Evolutionary conservation across 257 asterid species (phyloP), one percentile per base, ranked within the genome.

Genomic region (Solanum virginianum): DNA sequence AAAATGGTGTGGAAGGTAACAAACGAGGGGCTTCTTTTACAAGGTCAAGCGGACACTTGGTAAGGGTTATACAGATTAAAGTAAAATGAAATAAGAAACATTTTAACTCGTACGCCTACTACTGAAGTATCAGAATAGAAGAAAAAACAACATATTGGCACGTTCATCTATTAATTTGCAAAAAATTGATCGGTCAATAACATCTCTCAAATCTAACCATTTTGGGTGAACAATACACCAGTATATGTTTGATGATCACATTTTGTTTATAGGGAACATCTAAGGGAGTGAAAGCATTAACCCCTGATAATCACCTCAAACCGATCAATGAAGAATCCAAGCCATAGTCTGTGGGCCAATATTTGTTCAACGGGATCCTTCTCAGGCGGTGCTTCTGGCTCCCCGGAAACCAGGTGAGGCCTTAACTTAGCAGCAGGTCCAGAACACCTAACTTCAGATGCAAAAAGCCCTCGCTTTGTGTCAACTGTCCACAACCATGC

Each of bases 401-500:
- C 99, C 69, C 99, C 99, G 55, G 98, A 91, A 84, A 92, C 89
- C 92, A 97, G 98, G 88, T 97, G 99, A 89, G 99, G 99, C 93
- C 97, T 94, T 90, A 95, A 88, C 88, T 94, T 95, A 62, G 99
- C 97, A 90, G 98, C 92, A 81, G 99, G 99, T 84, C 99, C 98
- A 75, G 92, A 91, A 88, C 86, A 94, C 88, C 93, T 90, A 57
- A 87, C 74, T 36, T 94, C 98, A 75, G 98, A 97, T 84, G 99
- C 98, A 90, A 97, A 97, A 88, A 97, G 92, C 84, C 99, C 99
- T 86, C 98, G 92, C 91, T 92, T 97, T 22, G 99, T 97, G 91
- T 97, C 99, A 80, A 97, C 90, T 51, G 98, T 94, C 99, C 99
- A 97, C 84, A 97, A 89, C 99, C 99, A 97, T 83, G 98, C 98